These are phyloP conservation scores for Globisporangium spiculum DNA, from an alignment of 352 stramenopile species.

Conservation along the genomic window DNA sequence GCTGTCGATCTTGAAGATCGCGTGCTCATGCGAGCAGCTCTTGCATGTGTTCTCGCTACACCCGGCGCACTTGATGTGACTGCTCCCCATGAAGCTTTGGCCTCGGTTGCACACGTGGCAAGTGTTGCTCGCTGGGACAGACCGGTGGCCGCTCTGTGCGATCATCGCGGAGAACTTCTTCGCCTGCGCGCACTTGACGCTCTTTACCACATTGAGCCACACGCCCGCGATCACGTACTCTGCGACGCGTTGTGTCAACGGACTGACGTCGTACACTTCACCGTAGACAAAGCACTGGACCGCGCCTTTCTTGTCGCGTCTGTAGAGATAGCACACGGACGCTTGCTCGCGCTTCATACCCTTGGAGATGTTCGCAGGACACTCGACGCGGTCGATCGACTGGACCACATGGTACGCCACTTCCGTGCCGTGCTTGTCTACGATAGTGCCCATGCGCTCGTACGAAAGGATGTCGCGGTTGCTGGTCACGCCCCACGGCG, in stretches of 20 bases:
- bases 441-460: slow-evolving; percentile 35
- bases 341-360: slow-evolving; percentile 31
- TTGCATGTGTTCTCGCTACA: slow-evolving; percentile 19
- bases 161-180: background rate
- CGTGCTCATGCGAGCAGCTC: slow-evolving; percentile 19
- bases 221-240: slow-evolving; percentile 22
- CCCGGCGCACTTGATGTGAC: slow-evolving; percentile 19
- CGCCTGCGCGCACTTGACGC: slow-evolving; percentile 10
- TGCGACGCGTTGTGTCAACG: slow-evolving; percentile 1
- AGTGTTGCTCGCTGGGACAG: slow-evolving; percentile 21
- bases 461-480: slow-evolving; percentile 39
- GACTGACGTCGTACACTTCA: slow-evolving; percentile 21
- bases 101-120: slow-evolving; percentile 2
- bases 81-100: background rate
- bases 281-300: background rate
- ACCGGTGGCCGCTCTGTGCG: slow-evolving; percentile 5
- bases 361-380: slow-evolving; percentile 30
- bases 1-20: slow-evolving; percentile 28
- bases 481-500: slow-evolving; percentile 26
- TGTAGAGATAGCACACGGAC: slow-evolving; percentile 36
- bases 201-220: slow-evolving; percentile 16
- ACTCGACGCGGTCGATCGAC: slow-evolving; percentile 41
- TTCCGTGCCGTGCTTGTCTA: slow-evolving; percentile 29
- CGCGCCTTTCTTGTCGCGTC: slow-evolving; percentile 7
- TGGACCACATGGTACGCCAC: slow-evolving; percentile 40